phyloP scores from a whole-genome alignment of 805 yeast species.

The Metschnikowia santaceciliae region DNA sequence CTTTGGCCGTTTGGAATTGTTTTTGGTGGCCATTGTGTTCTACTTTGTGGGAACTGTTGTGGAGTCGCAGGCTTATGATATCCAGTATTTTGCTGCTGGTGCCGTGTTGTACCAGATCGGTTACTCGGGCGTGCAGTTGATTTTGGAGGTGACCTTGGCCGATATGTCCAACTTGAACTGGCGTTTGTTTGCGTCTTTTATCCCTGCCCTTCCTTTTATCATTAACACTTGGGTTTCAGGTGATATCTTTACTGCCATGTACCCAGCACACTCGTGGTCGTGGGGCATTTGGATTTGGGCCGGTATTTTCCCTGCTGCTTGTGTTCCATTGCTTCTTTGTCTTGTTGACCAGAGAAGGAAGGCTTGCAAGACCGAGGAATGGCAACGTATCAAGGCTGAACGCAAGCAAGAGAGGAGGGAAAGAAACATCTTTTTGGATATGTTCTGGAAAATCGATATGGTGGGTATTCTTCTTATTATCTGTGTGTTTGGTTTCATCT shows the following conservation, averaged over 20 bases:
- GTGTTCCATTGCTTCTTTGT: conserved; percentile 56
- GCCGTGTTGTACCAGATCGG: conserved; percentile 48
- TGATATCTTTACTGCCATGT: conserved; percentile 42
- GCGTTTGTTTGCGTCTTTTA: conserved; percentile 62
- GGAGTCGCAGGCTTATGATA: conserved; percentile 56
- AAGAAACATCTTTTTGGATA: conserved; percentile 23
- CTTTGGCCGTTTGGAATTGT: conserved; percentile 60
- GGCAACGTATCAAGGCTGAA: conserved; percentile 39
- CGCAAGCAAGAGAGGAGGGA: conserved; percentile 27
- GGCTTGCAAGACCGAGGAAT: conserved; percentile 53
- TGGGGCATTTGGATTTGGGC: conserved; percentile 76
- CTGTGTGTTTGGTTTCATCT: conserved; percentile 56
- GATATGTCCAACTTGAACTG: conserved; percentile 68
- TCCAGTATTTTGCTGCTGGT: conserved; percentile 61
- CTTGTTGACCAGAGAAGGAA: conserved; percentile 51
- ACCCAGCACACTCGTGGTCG: conserved; percentile 57
- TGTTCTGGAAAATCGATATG: conserved; percentile 63
- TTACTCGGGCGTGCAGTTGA: conserved; percentile 58
- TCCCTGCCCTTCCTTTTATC: conserved; percentile 69
- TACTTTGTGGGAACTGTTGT: conserved; percentile 62
- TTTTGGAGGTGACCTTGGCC: conserved; percentile 55
- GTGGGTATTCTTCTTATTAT: conserved; percentile 57
- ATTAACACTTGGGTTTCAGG: conserved; percentile 80
- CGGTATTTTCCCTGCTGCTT: conserved; percentile 61
- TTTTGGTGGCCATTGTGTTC: conserved; percentile 47